Evolutionary conservation across 192 early-diverging fungal species (phyloP).

Genomic region (Coemansia sp.): DNA sequence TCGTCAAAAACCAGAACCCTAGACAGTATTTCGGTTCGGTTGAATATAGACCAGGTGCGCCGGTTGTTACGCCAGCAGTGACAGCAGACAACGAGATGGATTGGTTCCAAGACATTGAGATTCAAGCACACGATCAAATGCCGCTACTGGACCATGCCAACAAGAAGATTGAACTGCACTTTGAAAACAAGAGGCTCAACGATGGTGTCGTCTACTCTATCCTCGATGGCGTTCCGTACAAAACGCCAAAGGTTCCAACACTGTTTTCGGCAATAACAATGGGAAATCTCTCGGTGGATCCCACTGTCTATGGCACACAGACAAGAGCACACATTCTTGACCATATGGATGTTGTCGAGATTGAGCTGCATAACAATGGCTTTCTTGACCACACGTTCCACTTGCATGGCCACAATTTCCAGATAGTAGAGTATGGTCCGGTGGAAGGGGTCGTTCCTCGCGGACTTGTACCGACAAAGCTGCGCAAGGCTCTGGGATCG

Average conservation of each 20-base stretch:
- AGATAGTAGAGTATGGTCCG: slow-evolving; percentile 64
- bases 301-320: slow-evolving; percentile 14
- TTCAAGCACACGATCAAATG: slow-evolving; percentile 1
- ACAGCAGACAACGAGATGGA: background rate
- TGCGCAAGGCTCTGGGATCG: slow-evolving; percentile 61
- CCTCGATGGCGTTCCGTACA: slow-evolving; percentile 3
- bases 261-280: slow-evolving; percentile 17
- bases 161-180: background rate
- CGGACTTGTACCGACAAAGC: background rate
- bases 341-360: slow-evolving; percentile 62
- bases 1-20: slow-evolving; percentile 1
- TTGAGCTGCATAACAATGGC: slow-evolving; percentile 69
- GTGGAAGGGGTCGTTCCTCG: background rate
- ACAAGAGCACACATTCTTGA: slow-evolving; percentile 58
- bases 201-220: background rate
- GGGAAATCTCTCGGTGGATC: slow-evolving; percentile 13
- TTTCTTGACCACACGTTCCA: slow-evolving; percentile 69
- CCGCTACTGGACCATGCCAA: slow-evolving; percentile 6
- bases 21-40: slow-evolving; percentile 2
- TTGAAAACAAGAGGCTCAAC: background rate
- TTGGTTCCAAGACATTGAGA: slow-evolving; percentile 6
- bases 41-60: slow-evolving; percentile 9
- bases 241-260: slow-evolving; percentile 12
- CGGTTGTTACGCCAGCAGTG: background rate
- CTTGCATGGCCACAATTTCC: slow-evolving; percentile 78